phyloP scores from a whole-genome alignment of 2,329 filamentous ascomycete genomes.

The Rutstroemia sp. region DNA sequence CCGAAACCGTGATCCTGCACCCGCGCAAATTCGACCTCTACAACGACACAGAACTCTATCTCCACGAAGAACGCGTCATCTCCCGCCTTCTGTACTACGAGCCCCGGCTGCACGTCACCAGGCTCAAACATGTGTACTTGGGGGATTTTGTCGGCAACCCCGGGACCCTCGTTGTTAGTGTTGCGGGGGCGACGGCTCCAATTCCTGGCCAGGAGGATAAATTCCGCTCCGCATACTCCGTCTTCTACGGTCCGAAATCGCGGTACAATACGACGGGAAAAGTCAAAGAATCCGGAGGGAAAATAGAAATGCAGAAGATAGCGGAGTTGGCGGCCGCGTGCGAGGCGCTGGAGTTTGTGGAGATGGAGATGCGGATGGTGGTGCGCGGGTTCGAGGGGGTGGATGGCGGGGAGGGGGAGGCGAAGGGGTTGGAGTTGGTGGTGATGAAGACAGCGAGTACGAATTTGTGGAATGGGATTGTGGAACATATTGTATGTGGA shows the following conservation, averaged over 20 bases:
- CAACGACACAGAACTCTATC: slow-evolving; percentile 4
- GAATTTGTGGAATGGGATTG: slow-evolving; percentile 9
- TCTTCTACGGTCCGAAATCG: not conserved
- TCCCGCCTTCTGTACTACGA: slow-evolving; percentile 1
- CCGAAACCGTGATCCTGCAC: not conserved
- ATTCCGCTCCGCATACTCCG: not conserved
- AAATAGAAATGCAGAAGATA: slow-evolving; percentile 5
- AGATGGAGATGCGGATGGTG: not conserved
- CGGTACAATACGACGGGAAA: slow-evolving; percentile 4
- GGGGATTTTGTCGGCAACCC: slow-evolving; percentile 1
- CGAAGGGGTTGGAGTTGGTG: not conserved
- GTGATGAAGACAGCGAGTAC: slow-evolving; percentile 3
- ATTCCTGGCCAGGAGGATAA: not conserved
- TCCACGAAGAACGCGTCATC: slow-evolving; percentile 1
- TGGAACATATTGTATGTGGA: slow-evolving; percentile 5
- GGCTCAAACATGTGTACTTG: not conserved
- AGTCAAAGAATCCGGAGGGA: not conserved
- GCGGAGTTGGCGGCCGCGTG: not conserved
- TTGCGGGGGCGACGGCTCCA: not conserved
- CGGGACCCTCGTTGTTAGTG: slow-evolving; percentile 1
- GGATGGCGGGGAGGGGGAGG: not conserved
- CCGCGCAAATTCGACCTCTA: slow-evolving; percentile 4
- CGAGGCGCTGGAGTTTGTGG: slow-evolving; percentile 8
- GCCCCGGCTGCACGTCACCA: not conserved
- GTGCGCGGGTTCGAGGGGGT: slow-evolving; percentile 1